phyloP scores from a whole-genome alignment of 164 flowering plant species.

The Umbilicus rupestris region DNA sequence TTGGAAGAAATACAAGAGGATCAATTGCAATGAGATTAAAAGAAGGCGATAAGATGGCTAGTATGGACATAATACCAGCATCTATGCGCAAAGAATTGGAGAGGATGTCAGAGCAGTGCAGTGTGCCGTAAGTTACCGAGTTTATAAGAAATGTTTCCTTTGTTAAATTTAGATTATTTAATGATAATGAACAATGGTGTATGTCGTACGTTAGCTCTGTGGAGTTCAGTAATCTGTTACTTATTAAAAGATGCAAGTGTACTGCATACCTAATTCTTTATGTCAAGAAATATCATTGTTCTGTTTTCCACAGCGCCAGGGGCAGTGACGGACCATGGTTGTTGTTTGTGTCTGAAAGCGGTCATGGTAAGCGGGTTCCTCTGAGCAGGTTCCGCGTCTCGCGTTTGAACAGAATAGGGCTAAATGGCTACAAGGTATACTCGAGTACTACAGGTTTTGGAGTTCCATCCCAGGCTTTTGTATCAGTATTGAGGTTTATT shows the following conservation, averaged over 20 bases:
- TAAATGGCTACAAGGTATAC: constrained; percentile 78
- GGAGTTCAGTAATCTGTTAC: background rate
- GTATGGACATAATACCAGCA: constrained; percentile 84
- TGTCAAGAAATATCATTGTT: background rate
- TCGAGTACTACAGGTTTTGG: background rate
- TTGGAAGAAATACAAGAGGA: constrained; percentile 84
- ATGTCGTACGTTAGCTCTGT: background rate
- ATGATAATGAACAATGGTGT: background rate
- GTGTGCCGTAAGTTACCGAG: constrained; percentile 25
- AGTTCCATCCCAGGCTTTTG: background rate
- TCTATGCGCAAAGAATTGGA: constrained; percentile 40
- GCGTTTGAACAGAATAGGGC: constrained; percentile 64
- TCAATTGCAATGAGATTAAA: constrained; percentile 76
- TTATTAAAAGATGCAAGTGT: background rate
- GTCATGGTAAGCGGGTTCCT: constrained; percentile 91
- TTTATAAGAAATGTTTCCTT: background rate
- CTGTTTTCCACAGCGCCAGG: constrained; percentile 24
- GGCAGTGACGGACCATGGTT: constrained; percentile 64
- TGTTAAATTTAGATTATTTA: background rate
- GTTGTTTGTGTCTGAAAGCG: constrained; percentile 78
- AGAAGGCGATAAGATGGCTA: constrained; percentile 77
- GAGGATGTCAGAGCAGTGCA: constrained; percentile 20
- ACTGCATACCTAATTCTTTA: background rate
- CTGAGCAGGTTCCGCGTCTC: constrained; percentile 60
- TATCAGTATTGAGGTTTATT: background rate